phyloP scores from a whole-genome alignment of 1,139 yeast genomes.

The Blastobotrys indianensis region DNA sequence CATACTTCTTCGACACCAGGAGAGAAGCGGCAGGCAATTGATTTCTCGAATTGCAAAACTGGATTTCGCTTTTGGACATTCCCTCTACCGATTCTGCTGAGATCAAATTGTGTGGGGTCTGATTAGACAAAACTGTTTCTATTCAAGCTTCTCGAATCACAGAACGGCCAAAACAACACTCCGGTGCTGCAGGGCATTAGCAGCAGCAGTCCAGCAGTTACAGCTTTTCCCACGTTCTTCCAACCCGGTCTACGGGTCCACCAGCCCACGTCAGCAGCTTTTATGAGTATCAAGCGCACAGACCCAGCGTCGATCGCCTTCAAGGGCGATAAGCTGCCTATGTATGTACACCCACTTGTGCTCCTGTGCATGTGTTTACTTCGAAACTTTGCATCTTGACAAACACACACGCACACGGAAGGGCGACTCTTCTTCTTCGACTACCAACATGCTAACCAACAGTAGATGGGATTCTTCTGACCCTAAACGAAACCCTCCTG shows the following conservation, averaged over 20 bases:
- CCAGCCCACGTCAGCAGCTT: conserved; percentile 1
- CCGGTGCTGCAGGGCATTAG: not conserved
- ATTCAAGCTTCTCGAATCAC: not conserved
- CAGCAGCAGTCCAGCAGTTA: not conserved
- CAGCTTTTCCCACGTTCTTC: not conserved
- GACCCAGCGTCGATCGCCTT: conserved; percentile 16
- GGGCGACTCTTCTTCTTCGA: not conserved
- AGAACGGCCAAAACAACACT: not conserved
- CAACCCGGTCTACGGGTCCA: conserved; percentile 5
- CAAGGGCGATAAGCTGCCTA: conserved; percentile 18
- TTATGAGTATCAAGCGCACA: conserved; percentile 15
- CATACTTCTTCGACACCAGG: too few species aligned
- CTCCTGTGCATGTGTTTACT: not conserved
- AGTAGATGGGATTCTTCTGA: conserved; percentile 35
- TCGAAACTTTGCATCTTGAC: not conserved
- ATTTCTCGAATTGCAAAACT: too few species aligned
- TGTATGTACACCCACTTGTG: conserved; percentile 11
- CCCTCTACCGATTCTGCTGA: too few species aligned
- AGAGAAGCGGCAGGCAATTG: too few species aligned
- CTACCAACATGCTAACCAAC: conserved; percentile 1
- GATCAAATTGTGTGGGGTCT: not conserved
- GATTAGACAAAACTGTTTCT: conserved; percentile 8
- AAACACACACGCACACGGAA: not conserved
- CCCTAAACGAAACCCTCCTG: conserved; percentile 37
- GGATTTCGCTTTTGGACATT: too few species aligned